phyloP scores from a whole-genome alignment of 2,329 filamentous ascomycete genomes.

The Cladophialophora psammophila region DNA sequence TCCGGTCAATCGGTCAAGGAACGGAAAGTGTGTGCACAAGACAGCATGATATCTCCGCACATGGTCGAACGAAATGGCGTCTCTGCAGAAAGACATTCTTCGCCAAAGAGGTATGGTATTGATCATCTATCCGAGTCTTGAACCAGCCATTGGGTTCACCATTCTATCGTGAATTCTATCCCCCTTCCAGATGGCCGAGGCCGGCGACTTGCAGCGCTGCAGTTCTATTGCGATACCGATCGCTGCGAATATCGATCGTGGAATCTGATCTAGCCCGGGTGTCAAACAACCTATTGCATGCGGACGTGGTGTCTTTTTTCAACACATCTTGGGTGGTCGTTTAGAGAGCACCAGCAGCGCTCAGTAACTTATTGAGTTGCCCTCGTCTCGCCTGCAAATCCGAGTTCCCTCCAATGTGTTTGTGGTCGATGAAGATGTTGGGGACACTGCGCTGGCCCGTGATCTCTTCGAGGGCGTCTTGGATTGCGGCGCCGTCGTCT shows the following conservation, averaged over 20 bases:
- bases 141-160: not conserved
- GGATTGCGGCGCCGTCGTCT: conserved; percentile 85
- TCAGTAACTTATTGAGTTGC: conserved; percentile 70
- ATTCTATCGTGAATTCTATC: not conserved
- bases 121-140: not conserved
- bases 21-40: no score
- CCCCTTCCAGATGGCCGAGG: not conserved
- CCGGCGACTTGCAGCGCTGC: not conserved
- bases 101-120: not conserved
- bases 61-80: no score
- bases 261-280: not conserved
- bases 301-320: not conserved
- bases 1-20: no score
- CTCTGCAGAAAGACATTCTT: no score
- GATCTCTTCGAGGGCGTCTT: conserved; percentile 81
- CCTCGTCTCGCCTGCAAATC: conserved; percentile 74
- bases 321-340: not conserved
- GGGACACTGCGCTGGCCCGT: conserved; percentile 88
- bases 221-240: not conserved
- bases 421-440: conserved; percentile 89
- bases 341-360: conserved; percentile 69
- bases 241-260: not conserved
- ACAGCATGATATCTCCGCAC: no score
- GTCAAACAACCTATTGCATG: not conserved
- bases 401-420: conserved; percentile 97